Conservation (phyloP, 2,329 filamentous ascomycete species). For the Alternaria sp. region DNA sequence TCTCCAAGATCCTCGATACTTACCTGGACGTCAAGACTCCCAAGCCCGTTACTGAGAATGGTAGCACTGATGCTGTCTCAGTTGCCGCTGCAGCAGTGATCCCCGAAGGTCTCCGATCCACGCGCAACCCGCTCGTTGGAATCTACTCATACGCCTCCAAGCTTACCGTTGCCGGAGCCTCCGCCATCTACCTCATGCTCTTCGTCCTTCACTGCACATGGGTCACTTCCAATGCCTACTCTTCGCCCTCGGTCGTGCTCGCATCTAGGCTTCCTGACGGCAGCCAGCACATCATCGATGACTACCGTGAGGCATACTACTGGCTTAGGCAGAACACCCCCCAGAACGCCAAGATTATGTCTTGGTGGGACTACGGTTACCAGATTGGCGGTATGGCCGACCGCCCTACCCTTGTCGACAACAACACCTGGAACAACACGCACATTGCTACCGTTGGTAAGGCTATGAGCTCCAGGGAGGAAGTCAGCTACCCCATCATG, state of each 20-base stretch:
- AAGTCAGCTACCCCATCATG: conserved; percentile 98
- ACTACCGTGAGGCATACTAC: conserved; percentile 99
- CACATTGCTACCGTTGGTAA: conserved; percentile 99
- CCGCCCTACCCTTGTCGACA: conserved; percentile 94
- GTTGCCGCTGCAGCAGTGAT: conserved; percentile 61
- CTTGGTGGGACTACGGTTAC: conserved; percentile 99
- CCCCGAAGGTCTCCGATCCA: conserved; percentile 70
- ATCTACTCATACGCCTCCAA: conserved; percentile 86
- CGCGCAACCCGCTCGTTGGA: conserved; percentile 77
- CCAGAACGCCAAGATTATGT: conserved; percentile 97
- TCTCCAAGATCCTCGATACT: conserved; percentile 87
- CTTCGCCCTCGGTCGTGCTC: conserved; percentile 94
- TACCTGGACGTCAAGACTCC: conserved; percentile 77
- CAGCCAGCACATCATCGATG: conserved; percentile 97
- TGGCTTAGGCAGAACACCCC: conserved; percentile 98
- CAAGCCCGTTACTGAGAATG: conserved; percentile 54
- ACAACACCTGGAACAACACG: conserved; percentile 99
- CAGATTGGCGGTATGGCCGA: conserved; percentile 99
- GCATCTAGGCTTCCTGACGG: conserved; percentile 93
- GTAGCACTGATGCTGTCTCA: conserved; percentile 40
- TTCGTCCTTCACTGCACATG: conserved; percentile 99
- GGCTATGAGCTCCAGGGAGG: conserved; percentile 96
- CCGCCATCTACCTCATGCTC: conserved; percentile 83
- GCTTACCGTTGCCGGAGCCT: conserved; percentile 73
- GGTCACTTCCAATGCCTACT: conserved; percentile 99